phyloP scores from a whole-genome alignment of 2,329 filamentous ascomycete genomes.

The Fragosphaeria purpurea region DNA sequence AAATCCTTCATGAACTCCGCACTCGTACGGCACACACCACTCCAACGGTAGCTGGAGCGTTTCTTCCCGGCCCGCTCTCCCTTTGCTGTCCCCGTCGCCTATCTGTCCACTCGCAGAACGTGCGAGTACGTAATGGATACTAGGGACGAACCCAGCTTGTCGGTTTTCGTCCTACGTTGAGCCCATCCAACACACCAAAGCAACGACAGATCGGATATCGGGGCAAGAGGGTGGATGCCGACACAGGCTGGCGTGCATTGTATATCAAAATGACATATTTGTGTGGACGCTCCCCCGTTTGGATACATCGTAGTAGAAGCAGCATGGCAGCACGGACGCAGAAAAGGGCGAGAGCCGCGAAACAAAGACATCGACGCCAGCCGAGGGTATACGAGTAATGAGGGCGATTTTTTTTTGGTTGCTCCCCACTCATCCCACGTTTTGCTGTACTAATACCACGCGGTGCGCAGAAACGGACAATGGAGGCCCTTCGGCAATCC shows the following conservation, averaged over 20 bases:
- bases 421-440: slow-evolving; percentile 4
- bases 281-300: too few relatives aligned
- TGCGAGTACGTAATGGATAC: slow-evolving; percentile 10
- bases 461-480: not conserved
- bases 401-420: not conserved
- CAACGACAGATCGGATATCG: not conserved
- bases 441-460: not conserved
- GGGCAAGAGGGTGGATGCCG: too few relatives aligned
- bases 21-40: too few relatives aligned
- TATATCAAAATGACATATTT: not conserved
- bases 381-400: too few relatives aligned
- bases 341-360: too few relatives aligned
- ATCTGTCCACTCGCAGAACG: slow-evolving; percentile 8
- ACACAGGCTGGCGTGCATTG: not conserved
- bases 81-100: slow-evolving; percentile 1
- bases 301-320: too few relatives aligned
- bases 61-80: not conserved
- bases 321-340: too few relatives aligned
- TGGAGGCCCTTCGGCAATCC: not conserved
- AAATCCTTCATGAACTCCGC: too few relatives aligned
- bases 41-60: too few relatives aligned
- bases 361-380: too few relatives aligned
- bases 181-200: not conserved
- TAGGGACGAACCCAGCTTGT: not conserved
- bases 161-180: too few relatives aligned